phyloP scores from a whole-genome alignment of 805 yeast species.

The Candida alai region DNA sequence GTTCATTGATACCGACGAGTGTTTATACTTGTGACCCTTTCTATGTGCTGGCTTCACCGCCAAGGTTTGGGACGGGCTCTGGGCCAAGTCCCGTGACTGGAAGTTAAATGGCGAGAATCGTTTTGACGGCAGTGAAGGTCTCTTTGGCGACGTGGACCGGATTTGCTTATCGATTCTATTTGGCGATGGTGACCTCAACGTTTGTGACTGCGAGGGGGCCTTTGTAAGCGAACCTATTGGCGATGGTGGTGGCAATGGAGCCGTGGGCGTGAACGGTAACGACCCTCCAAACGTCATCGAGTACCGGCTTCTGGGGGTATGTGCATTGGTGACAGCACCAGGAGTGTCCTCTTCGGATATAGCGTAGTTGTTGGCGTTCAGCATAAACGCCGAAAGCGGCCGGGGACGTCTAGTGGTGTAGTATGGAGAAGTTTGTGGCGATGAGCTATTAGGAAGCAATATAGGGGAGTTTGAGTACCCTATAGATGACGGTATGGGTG shows the following conservation, averaged over 20 bases:
- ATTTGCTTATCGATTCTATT: slow-evolving; percentile 1
- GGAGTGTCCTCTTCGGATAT: slow-evolving; percentile 25
- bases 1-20: slow-evolving; percentile 94
- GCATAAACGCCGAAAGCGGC: slow-evolving; percentile 35
- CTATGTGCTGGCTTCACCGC: slow-evolving; percentile 61
- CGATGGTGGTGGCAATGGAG: slow-evolving; percentile 17
- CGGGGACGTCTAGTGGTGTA: slow-evolving; percentile 18
- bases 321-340: slow-evolving; percentile 10
- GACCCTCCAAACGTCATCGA: slow-evolving; percentile 13
- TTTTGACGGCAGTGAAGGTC: slow-evolving; percentile 21
- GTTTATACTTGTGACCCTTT: slow-evolving; percentile 93
- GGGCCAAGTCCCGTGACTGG: slow-evolving; percentile 52
- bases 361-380: slow-evolving; percentile 23
- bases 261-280: slow-evolving; percentile 10
- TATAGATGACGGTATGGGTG: too few relatives aligned
- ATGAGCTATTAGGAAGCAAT: too few relatives aligned
- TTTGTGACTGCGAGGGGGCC: too few relatives aligned
- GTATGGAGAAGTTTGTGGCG: too few relatives aligned
- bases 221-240: too few relatives aligned
- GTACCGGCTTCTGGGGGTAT: slow-evolving; percentile 19
- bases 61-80: slow-evolving; percentile 18
- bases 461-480: too few relatives aligned
- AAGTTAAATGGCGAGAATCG: slow-evolving; percentile 58
- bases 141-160: slow-evolving; percentile 24
- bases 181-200: slow-evolving; percentile 3